Evolutionary conservation across 2,329 filamentous ascomycete genomes (phyloP), one percentile per base, ranked within the genome.

Genomic region (Remersonia thermophila): DNA sequence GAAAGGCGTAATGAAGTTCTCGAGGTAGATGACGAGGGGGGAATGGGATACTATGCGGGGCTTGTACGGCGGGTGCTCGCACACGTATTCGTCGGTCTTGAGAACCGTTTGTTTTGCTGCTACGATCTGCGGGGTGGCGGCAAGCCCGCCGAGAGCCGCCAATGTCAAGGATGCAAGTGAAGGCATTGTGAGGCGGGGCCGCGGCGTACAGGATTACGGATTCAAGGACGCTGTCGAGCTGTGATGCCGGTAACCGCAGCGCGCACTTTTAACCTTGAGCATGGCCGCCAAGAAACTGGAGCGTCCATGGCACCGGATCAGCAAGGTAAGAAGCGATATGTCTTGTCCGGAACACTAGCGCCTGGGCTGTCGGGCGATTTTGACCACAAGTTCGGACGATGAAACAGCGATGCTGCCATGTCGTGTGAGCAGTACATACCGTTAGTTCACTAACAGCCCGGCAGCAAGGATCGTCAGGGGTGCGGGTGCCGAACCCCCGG

Each of bases 21-120:
- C 56, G 15, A 70, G 54, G 47, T 70, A 70, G 25, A 70, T 59
- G 2, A 69, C 62, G 3, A 69, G 51, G 7, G 66, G 66, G 3
- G 65, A 66, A 27, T 60, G 60, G 16, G 65, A 69, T 7, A 67
- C 50, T 15, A 67, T 51, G 39, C 62, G 61, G 10, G 59, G 50
- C 25, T 61, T 55, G 49, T 66, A 67, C 0, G 61, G 51, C 6
- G 46, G 46, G 27, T 48, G 46, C 15, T 41, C 30, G 39, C 46
- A 48, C 32, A 33, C 38, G 31, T 47, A 47, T 28, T 42, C 35
- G 23, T 25, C 17, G 25, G 18, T 25, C 2, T 13, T 16, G 0
- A 44, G 14, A 1, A 43, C 37, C 8, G 10, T 15, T 34, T 47
- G 37, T 15, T 33, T 20, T 17, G 17, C n/a, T n/a, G 7, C 25